A percentile compares a stretch with the other conserved stretches of the same genome.
These are phyloP conservation scores for Aquilaria malaccensis DNA, from an alignment of 345 rosid species.

Conservation along the genomic window DNA sequence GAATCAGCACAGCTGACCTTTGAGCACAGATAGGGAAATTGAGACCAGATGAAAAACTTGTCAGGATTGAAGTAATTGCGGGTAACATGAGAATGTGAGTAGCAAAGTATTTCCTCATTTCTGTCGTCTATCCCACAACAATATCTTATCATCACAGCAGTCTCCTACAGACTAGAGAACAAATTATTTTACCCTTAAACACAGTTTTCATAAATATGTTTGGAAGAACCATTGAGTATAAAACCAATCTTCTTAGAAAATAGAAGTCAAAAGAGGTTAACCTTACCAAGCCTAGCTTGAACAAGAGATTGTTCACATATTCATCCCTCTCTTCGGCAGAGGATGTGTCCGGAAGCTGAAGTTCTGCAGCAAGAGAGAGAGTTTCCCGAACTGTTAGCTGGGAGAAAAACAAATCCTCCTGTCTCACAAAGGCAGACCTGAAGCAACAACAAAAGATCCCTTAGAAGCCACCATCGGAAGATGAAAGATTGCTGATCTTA, in stretches of 20 bases:
- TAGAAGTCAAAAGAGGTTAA: conserved; percentile 4
- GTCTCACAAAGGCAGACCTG: conserved; percentile 91
- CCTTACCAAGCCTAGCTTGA: conserved; percentile 81
- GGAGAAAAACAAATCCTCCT: conserved; percentile 95
- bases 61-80: neutral
- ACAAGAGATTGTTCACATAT: conserved; percentile 70
- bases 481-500: neutral
- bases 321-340: conserved; percentile 75
- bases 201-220: neutral
- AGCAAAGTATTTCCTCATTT: neutral
- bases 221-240: too few relatives aligned
- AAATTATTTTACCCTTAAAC: neutral
- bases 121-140: conserved; percentile 3
- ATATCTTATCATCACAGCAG: neutral
- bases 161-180: neutral
- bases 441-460: conserved; percentile 10
- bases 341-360: conserved; percentile 68
- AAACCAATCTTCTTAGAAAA: too few relatives aligned
- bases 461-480: conserved; percentile 7
- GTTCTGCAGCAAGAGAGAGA: conserved; percentile 84
- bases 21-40: conserved; percentile 25
- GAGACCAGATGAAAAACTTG: conserved; percentile 7
- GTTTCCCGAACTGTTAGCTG: conserved; percentile 96
- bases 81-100: neutral
- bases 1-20: conserved; percentile 90